These are phyloP conservation scores for Yarrowia sp. DNA, from an alignment of 805 yeast genomes.

Conservation along the genomic window DNA sequence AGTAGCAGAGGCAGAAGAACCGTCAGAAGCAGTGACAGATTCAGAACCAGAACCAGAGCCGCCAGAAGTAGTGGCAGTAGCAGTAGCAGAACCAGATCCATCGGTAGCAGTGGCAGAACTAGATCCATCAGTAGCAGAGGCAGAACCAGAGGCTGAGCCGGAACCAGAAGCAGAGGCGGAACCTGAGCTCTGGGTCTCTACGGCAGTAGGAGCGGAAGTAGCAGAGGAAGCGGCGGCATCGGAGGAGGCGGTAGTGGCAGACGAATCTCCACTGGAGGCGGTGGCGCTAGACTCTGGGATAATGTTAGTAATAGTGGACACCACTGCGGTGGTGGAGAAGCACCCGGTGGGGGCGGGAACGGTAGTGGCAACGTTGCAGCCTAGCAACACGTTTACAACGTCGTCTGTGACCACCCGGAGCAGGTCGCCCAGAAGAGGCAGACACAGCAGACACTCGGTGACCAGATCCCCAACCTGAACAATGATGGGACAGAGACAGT, in stretches of 20 bases:
- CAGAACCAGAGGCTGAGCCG: slow-evolving; percentile 6
- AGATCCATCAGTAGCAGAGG: slow-evolving; percentile 2
- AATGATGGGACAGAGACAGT: slow-evolving; percentile 19
- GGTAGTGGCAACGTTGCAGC: slow-evolving; percentile 12
- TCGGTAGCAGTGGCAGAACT: background rate
- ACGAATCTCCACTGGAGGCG: background rate
- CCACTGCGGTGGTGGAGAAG: slow-evolving; percentile 6
- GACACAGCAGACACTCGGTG: slow-evolving; percentile 30
- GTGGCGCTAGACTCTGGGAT: background rate
- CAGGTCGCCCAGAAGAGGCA: slow-evolving; percentile 4
- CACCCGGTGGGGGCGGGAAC: background rate
- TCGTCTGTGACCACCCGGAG: background rate
- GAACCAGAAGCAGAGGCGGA: background rate
- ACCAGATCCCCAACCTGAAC: slow-evolving; percentile 1
- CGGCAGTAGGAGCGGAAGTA: background rate
- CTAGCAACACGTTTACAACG: background rate
- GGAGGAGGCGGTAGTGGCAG: background rate
- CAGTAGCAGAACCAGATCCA: background rate
- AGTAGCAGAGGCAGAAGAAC: slow-evolving; percentile 10
- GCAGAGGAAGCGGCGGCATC: background rate
- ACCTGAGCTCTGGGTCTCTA: too few relatives aligned
- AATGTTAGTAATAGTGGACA: background rate
- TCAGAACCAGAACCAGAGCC: background rate
- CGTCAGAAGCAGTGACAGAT: slow-evolving; percentile 15
- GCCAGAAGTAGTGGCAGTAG: background rate